These are phyloP conservation scores for Xylariaceae sp. DNA, from an alignment of 2,329 filamentous ascomycete genomes.

Conservation along the genomic window DNA sequence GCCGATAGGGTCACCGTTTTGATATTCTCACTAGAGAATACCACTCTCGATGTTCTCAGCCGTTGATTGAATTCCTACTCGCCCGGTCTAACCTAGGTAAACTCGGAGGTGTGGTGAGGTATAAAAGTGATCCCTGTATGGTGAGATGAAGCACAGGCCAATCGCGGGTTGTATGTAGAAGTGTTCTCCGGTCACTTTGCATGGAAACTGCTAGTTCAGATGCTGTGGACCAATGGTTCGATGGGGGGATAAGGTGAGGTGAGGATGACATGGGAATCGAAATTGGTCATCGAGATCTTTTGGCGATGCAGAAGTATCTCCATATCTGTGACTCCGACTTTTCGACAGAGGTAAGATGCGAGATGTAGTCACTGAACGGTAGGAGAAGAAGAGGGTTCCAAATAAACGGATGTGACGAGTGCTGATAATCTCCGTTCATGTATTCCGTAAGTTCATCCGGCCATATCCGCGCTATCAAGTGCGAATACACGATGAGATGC, in stretches of 20 bases:
- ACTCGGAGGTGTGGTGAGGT: slow-evolving; percentile 8
- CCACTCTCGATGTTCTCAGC: no score
- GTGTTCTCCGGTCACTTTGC: slow-evolving; percentile 13
- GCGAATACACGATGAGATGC: neutral
- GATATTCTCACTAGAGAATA: no score
- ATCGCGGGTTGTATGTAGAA: slow-evolving; percentile 6
- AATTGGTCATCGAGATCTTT: neutral
- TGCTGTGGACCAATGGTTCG: slow-evolving; percentile 10
- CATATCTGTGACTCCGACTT: no score
- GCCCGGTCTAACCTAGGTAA: no score
- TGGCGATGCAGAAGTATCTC: neutral
- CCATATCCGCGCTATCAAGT: neutral
- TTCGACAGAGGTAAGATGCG: no score
- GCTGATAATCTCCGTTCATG: no score
- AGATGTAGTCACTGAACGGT: no score
- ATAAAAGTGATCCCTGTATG: neutral
- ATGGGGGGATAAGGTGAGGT: neutral
- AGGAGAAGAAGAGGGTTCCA: no score
- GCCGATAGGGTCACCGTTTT: no score
- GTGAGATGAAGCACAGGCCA: slow-evolving; percentile 17
- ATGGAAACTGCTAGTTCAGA: slow-evolving; percentile 1
- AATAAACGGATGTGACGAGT: no score
- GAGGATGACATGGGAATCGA: neutral
- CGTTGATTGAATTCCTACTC: neutral
- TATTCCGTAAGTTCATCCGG: neutral